A percentile compares a stretch with the other conserved stretches of the same genome.
Conservation (phyloP, 1,284 basidiomycete genomes). For the Apiotrichum brassicae region DNA sequence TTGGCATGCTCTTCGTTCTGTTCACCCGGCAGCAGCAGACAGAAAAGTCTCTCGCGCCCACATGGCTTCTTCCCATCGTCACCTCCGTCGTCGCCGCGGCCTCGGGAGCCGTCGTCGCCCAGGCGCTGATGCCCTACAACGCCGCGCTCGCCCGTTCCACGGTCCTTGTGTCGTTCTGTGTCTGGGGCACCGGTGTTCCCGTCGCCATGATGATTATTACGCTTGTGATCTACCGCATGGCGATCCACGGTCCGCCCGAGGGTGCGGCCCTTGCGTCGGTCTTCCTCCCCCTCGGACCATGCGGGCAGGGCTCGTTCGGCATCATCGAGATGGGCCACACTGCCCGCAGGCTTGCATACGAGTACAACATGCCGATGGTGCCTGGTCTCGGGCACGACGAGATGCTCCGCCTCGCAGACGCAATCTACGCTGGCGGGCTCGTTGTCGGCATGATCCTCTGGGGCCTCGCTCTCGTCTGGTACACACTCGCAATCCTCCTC, state of each 20-base stretch:
- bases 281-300: constrained; percentile 55
- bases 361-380: constrained; percentile 24
- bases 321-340: constrained; percentile 53
- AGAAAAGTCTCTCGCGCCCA: constrained; percentile 54
- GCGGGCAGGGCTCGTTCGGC: constrained; percentile 59
- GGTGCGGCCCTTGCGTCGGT: constrained; percentile 55
- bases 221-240: constrained; percentile 53
- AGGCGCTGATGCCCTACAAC: constrained; percentile 50
- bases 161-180: constrained; percentile 49
- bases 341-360: constrained; percentile 49
- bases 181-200: constrained; percentile 48
- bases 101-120: constrained; percentile 57
- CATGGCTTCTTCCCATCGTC: constrained; percentile 67
- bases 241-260: constrained; percentile 43
- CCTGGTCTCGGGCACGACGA: constrained; percentile 36
- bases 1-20: constrained; percentile 62
- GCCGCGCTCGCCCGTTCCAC: constrained; percentile 55
- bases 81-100: constrained; percentile 63
- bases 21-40: constrained; percentile 59
- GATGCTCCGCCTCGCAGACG: constrained; percentile 33
- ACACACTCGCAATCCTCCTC: constrained; percentile 41
- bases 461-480: constrained; percentile 49
- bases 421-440: constrained; percentile 46
- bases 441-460: constrained; percentile 46
- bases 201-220: constrained; percentile 57